Base-by-base conservation (phyloP, 768 basidiomycete species). In the Psilocybe sp. region DNA sequence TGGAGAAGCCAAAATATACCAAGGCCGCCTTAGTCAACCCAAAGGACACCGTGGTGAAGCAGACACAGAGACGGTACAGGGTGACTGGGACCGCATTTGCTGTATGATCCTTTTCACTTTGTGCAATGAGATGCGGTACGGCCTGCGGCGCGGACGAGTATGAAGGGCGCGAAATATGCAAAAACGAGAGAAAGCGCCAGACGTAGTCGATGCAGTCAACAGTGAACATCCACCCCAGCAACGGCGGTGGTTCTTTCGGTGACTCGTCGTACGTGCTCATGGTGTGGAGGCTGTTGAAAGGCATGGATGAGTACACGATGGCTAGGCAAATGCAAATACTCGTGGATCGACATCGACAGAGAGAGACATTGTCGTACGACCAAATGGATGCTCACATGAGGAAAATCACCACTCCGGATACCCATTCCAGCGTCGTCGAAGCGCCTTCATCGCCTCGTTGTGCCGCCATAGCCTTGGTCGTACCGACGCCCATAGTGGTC, bases 361-460 rank as follows among this genome's bases (percentile, higher is more conserved):
- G n/a, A 7, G 23, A 28, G 23, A 28, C 4, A 7, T 7, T 4
- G 23, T 28, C 23, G 13, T 35, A 28, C 19, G 47, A 23, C n/a
- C 23, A 20, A 13, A 3, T 32, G 18, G 11, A 33, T 19, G 46
- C 50, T 41, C 16, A 57, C 56, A 54, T 20, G 4, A 57, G 11
- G 18, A 49, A 47, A 3, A 57, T 15, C 1, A 58, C 39, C 10
- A 49, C 43, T 7, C 53, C 53, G 5, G 38, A 19, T 3, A 58
- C 28, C 56, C 56, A 58, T 32, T 58, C 56, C 34, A 58, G 15
- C 5, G 50, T 52, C 2, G 51, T 50, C 3, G 56, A 40, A 10
- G 50, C 47, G 16, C 46, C 37, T 6, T 18, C n/a, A 11, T 41
- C 15, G 12, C 50, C 56, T 3, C 41, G 34, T 10, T 51, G 46